phyloP scores from a whole-genome alignment of 176 grass and related monocot genomes.

The Lolium multiflorum region DNA sequence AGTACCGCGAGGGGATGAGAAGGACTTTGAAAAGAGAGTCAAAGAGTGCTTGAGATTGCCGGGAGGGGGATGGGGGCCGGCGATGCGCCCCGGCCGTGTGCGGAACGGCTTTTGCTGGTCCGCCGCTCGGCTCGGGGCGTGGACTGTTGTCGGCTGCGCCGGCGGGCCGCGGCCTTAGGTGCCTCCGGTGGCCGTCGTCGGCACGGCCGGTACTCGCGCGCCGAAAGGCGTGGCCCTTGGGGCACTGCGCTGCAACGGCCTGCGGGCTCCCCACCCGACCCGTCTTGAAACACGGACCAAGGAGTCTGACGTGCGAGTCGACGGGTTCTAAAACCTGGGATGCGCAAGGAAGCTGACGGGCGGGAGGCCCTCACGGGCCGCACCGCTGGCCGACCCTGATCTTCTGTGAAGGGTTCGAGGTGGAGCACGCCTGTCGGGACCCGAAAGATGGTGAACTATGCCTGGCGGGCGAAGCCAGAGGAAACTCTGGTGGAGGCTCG shows the following conservation, averaged over 20 bases:
- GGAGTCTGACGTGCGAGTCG: constrained; percentile 56
- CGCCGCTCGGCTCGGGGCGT: no score
- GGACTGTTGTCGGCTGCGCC: no score
- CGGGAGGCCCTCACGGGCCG: constrained; percentile 23
- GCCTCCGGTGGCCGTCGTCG: no score
- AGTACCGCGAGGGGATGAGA: no score
- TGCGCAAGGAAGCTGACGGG: constrained; percentile 36
- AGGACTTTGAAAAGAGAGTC: no score
- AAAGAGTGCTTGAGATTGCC: no score
- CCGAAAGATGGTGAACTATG: constrained; percentile 92
- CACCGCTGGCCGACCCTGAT: constrained; percentile 64
- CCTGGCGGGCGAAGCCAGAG: constrained; percentile 62
- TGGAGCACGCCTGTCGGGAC: constrained; percentile 79
- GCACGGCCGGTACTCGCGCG: no score
- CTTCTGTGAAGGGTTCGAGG: constrained; percentile 82
- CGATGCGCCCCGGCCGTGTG: no score
- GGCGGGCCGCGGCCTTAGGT: no score
- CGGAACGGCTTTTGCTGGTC: no score
- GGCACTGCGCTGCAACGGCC: no score
- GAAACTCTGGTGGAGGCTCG: constrained; percentile 90
- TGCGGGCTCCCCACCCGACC: constrained; percentile 57
- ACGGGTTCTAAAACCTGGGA: constrained; percentile 30
- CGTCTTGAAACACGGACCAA: constrained; percentile 86
- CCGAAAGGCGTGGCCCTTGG: not conserved
- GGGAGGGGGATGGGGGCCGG: no score